Evolutionary conservation across 2,329 filamentous ascomycete species (phyloP).

Genomic region (Ilyonectria destructans): DNA sequence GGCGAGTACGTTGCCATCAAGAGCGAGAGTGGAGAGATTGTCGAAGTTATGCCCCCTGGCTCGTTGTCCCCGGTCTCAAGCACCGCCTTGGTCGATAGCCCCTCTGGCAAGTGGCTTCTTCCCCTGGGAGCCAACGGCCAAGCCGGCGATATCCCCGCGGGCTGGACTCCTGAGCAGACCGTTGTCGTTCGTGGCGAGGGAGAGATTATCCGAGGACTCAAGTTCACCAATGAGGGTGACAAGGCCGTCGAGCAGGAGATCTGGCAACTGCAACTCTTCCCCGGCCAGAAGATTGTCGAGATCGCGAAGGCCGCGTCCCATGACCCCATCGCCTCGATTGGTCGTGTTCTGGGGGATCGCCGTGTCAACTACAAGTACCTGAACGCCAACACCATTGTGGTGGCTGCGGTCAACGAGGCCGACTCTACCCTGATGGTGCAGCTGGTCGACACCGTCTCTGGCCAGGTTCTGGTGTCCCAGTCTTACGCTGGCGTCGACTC

Average conservation of each 20-base stretch:
- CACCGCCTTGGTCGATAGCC: constrained; percentile 69
- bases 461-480: constrained; percentile 81
- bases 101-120: constrained; percentile 68
- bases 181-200: constrained; percentile 68
- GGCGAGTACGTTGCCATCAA: constrained; percentile 75
- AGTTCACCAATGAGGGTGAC: constrained; percentile 62
- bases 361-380: constrained; percentile 98
- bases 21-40: constrained; percentile 66
- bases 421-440: constrained; percentile 78
- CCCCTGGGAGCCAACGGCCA: constrained; percentile 68
- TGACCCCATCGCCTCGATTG: constrained; percentile 95
- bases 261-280: constrained; percentile 82
- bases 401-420: constrained; percentile 77
- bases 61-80: constrained; percentile 50
- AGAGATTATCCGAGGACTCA: constrained; percentile 70
- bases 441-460: constrained; percentile 89
- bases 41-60: constrained; percentile 61
- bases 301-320: constrained; percentile 80
- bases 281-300: constrained; percentile 77
- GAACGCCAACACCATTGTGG: constrained; percentile 86
- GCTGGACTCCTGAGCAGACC: constrained; percentile 66
- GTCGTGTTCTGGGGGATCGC: constrained; percentile 91
- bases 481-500: constrained; percentile 83
- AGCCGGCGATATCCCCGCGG: constrained; percentile 62
- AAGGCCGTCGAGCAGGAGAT: constrained; percentile 64